Base-by-base conservation (phyloP, 2,329 filamentous ascomycete species). In the Aspergillus sp. region DNA sequence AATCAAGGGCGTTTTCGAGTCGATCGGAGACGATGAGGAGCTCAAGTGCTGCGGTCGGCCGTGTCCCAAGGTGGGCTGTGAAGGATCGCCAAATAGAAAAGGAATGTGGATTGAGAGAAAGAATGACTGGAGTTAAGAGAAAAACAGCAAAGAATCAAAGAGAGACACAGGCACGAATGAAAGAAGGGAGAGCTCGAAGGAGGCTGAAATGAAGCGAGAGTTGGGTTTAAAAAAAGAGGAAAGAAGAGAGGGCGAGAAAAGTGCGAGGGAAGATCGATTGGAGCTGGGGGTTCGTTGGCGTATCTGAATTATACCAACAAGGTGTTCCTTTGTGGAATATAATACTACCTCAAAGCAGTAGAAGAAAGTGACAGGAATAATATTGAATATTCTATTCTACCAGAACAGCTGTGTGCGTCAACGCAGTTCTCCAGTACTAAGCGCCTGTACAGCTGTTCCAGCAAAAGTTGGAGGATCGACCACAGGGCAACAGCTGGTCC, bases 401-500 rank as follows among this genome's bases (percentile, higher is more conserved):
- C 25, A 4, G 25, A 30, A 30, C 3, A 30, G 25, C 10, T 10
- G 25, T 30, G 25, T 30, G 25, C 25, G 25, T 30, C 10, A 30
- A 30, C 7, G 10, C 25, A 30, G 25, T 10, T 12, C 25, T 10
- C 10, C 25, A 30, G 25, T 30, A 30, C 25, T 30, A 30, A 30
- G 25, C 25, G 25, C 25, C 25, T 30, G 25, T 30, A 30, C 25
- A 30, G 25, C 25, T 30, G 25, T 30, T 30, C 25, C 25, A 30
- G 25, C 25, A 30, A 12, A 30, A 30, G 25, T 38, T 38, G 30
- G 46, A 48, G 46, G 48, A 50, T 53, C 48, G 41, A 39, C 46
- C 46, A 38, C 48, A 27, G 48, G 32, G 20, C 48, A 46, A 35
- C 43, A 44, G 48, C 43, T 49, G 50, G 50, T 37, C 43, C 43